These are phyloP conservation scores for Lanmaoa rubissima DNA, from an alignment of 768 basidiomycete genomes.

Conservation along the genomic window DNA sequence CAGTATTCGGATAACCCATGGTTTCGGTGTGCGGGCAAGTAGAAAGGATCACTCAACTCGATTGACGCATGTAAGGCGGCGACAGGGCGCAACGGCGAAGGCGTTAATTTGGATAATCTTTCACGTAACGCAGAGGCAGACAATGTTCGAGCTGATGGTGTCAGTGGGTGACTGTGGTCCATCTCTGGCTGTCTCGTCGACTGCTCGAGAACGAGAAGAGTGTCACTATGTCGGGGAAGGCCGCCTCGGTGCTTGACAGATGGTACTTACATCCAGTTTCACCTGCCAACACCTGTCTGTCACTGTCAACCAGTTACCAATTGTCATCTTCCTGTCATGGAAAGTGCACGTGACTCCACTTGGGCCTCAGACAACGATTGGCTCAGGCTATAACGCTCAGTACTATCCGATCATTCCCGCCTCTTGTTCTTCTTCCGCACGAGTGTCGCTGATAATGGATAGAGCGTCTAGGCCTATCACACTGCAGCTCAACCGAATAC, in stretches of 20 bases:
- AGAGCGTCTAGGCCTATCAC: too few relatives aligned
- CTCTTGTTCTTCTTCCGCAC: too few relatives aligned
- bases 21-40: not conserved
- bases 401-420: too few relatives aligned
- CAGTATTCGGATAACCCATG: not conserved
- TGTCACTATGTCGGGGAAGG: not conserved
- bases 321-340: not conserved
- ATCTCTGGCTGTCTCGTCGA: conserved; percentile 19
- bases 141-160: conserved; percentile 45
- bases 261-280: not conserved
- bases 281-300: not conserved
- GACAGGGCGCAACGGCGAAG: conserved; percentile 61
- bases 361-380: too few relatives aligned
- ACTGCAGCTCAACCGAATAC: too few relatives aligned
- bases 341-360: conserved; percentile 1
- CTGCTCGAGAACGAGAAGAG: not conserved
- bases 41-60: conserved; percentile 48
- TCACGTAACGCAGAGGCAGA: conserved; percentile 65
- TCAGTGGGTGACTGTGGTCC: conserved; percentile 34
- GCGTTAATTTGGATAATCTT: conserved; percentile 55
- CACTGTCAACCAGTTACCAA: not conserved
- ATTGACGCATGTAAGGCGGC: conserved; percentile 69
- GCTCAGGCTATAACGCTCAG: too few relatives aligned
- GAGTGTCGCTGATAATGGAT: too few relatives aligned
- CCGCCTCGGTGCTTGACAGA: not conserved